Base-by-base conservation (phyloP, 192 early-diverging fungal genomes). In the Obelidium mucronatum region DNA sequence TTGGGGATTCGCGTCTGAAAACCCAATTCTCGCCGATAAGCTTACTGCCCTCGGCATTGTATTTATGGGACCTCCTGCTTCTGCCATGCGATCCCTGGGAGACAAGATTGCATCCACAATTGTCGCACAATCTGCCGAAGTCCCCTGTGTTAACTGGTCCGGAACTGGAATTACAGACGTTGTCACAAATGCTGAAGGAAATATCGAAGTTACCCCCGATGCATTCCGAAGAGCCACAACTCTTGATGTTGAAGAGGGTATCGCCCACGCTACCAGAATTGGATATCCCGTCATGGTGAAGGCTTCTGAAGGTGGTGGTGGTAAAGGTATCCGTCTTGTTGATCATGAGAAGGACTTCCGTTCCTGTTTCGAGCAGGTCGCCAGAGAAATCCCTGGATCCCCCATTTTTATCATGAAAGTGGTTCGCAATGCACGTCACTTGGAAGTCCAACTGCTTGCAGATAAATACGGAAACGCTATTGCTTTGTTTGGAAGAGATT, bases 41-140 rank as follows among this genome's bases (percentile, higher is more conserved):
- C 92, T 99, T 22, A 85, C 92, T 53, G 89, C 88, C 67, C 89
- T 92, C 65, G 42, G 37, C 35, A 90, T 94, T 73, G 91, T 97
- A 56, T 99, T 99, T 76, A 97, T 99, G 71, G 97, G 97, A 70
- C 97, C 97, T 34, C 96, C 97, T 1, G 90, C 95, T 5, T 93
- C 92, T 15, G 95, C 97, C 40, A 99, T 99, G 97, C 92, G 97
- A 55, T 92, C 96, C n/a, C 85, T 99, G 39, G 97, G 97, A 72
- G 97, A 99, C 85, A 99, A 99, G 82, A 99, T 99, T 78, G 97
- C 97, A 19, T 99, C 97, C 33, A 98, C 97, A 3, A 97, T 99
- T 74, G 97, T 99, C 31, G 97, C 97, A 26, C 97, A 99, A 86
- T 92, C 91, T 69, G 97, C 97, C 42, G 81, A 97, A 51, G 96